Conservation (phyloP, 2,329 filamentous ascomycete species). For the Septoria linicola region DNA sequence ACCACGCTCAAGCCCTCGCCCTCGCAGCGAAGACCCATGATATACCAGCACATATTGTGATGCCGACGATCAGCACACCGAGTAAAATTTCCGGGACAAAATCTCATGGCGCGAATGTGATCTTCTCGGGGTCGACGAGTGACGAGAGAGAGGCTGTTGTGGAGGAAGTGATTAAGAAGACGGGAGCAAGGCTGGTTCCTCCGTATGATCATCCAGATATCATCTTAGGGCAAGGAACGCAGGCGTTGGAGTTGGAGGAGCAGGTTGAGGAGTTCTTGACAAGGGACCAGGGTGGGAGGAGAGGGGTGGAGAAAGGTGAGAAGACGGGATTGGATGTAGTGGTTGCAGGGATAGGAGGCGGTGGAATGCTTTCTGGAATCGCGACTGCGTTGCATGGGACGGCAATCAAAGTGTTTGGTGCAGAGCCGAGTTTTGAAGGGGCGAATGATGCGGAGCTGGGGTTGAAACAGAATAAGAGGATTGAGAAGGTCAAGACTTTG, state of each 20-base stretch:
- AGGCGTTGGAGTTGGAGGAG: slow-evolving; percentile 75
- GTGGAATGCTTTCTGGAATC: slow-evolving; percentile 81
- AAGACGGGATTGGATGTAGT: slow-evolving; percentile 50
- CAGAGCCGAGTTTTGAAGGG: slow-evolving; percentile 79
- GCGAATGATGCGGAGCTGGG: slow-evolving; percentile 79
- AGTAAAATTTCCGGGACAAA: slow-evolving; percentile 82
- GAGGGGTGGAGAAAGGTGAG: neutral
- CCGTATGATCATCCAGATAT: slow-evolving; percentile 93
- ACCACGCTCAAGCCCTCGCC: slow-evolving; percentile 90
- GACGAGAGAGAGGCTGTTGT: slow-evolving; percentile 78
- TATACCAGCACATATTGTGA: slow-evolving; percentile 83
- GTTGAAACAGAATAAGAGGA: slow-evolving; percentile 61
- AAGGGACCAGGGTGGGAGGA: slow-evolving; percentile 3
- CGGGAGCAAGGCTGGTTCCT: slow-evolving; percentile 76
- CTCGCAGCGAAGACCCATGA: slow-evolving; percentile 73
- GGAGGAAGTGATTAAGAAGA: slow-evolving; percentile 64
- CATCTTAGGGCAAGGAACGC: slow-evolving; percentile 88
- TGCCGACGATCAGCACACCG: slow-evolving; percentile 82
- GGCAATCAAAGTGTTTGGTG: slow-evolving; percentile 74
- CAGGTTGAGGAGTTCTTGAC: slow-evolving; percentile 62
- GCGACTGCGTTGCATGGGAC: slow-evolving; percentile 74
- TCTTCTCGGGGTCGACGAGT: slow-evolving; percentile 79
- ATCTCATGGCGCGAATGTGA: slow-evolving; percentile 72
- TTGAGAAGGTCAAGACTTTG: slow-evolving; percentile 68
- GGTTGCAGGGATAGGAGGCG: slow-evolving; percentile 81